Base-by-base conservation (phyloP, 768 basidiomycete genomes). In the Russula ochroleuca region DNA sequence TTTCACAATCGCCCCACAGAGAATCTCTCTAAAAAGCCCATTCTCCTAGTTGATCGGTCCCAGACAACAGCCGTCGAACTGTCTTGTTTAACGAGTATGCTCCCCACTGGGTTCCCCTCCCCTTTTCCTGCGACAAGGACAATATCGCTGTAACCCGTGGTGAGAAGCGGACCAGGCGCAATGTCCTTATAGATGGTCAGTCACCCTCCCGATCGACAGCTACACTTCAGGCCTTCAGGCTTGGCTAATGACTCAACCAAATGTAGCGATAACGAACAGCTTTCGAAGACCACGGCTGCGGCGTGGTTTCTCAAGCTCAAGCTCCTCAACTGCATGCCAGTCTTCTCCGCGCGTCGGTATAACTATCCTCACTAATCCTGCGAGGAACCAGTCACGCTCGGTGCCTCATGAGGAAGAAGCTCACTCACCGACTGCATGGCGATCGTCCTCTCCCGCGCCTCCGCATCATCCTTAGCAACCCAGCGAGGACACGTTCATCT, bases 311-410 rank as follows among this genome's bases (percentile, higher is more conserved):
- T n/a, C 43, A 28, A 47, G 45, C 23, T 25, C 41, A 31, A 38
- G 0, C 8, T n/a, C 19, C 5, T 14, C 53, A 5, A 17, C 43
- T 7, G 45, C 13, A 17, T 25, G 19, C 52, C 23, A 48, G 60
- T 19, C 52, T 21, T 28, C 40, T 2, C 35, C 52, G 21, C 52
- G 31, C 10, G 23, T 56, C 54, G 38, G 13, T 9, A 45, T 45
- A 21, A 63, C 62, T 17, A 49, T 57, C 45, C 53, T 55, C 37
- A 49, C 53, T 53, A 62, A 62, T 47, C 51, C 52, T 17, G 60
- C 41, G 21, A 55, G 53, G 45, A n/a, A 23, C 23, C 25, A 9
- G 13, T 8, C 19, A 3, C n/a, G 1, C 5, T 21, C 28, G 13
- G 10, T 5, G 14, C 19, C 43, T 21, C n/a, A 11, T 45, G n/a